Conservation (phyloP, 2,329 filamentous ascomycete species). For the Calonectria pseudoreteaudii region DNA sequence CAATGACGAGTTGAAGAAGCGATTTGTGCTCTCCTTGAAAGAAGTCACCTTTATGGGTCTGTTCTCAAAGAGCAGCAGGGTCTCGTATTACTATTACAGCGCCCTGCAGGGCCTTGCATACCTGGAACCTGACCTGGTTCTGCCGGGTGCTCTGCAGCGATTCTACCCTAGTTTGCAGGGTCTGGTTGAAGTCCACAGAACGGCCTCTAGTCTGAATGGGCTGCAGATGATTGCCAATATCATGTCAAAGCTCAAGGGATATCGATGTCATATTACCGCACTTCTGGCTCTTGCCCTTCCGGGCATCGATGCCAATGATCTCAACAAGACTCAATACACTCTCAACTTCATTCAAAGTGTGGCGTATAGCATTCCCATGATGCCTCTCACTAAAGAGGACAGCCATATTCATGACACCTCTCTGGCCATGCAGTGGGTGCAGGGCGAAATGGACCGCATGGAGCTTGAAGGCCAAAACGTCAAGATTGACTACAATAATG, state of each 20-base stretch:
- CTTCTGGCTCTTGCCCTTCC: constrained; percentile 92
- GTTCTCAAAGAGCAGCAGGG: constrained; percentile 93
- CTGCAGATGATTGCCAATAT: constrained; percentile 92
- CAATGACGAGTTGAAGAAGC: constrained; percentile 82
- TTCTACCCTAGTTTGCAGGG: constrained; percentile 98
- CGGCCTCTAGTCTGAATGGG: constrained; percentile 91
- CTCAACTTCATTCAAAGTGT: constrained; percentile 95
- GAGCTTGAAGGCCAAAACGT: constrained; percentile 88
- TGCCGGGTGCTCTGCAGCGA: constrained; percentile 92
- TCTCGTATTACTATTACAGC: constrained; percentile 91
- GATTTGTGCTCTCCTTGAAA: constrained; percentile 88
- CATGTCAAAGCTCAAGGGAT: constrained; percentile 95
- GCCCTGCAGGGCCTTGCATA: constrained; percentile 91
- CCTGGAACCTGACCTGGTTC: constrained; percentile 89
- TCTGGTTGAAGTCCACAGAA: constrained; percentile 95
- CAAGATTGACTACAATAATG: constrained; percentile 84
- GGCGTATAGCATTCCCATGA: constrained; percentile 94
- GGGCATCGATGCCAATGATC: constrained; percentile 96
- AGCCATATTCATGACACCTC: constrained; percentile 78
- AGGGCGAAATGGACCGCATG: constrained; percentile 92
- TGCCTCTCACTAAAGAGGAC: constrained; percentile 73
- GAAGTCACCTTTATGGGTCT: constrained; percentile 99
- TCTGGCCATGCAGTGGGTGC: constrained; percentile 92
- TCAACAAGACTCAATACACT: constrained; percentile 96
- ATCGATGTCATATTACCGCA: constrained; percentile 94